phyloP scores from a whole-genome alignment of 2,329 filamentous ascomycete species.

The Pleurostoma richardsiae region DNA sequence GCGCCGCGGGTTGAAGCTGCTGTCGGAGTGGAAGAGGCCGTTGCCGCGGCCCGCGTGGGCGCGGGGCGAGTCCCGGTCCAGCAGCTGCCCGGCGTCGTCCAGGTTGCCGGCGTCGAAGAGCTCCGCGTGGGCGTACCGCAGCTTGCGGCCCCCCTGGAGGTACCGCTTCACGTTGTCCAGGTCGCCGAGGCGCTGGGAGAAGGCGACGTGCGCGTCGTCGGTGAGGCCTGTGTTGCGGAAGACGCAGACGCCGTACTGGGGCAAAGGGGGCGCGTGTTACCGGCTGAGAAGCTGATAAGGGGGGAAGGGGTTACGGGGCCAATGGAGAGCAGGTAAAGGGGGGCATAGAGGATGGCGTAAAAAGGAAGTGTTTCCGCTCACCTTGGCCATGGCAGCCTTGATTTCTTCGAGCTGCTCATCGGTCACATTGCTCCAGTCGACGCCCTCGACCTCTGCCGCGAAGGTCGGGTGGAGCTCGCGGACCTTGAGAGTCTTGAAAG shows the following conservation, averaged over 20 bases:
- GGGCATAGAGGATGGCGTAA: no score
- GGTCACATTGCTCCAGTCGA: conserved; percentile 22
- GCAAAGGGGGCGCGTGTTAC: no score
- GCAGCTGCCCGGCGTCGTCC: conserved; percentile 36
- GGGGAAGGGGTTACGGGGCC: no score
- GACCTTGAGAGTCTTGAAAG: conserved; percentile 14
- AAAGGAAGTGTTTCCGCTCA: conserved; percentile 3
- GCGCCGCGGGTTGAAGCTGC: conserved; percentile 48
- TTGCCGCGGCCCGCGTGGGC: conserved; percentile 39
- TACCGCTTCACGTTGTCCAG: conserved; percentile 50
- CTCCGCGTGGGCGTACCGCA: conserved; percentile 41
- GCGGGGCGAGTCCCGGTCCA: conserved; percentile 32
- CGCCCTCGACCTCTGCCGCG: conserved; percentile 22
- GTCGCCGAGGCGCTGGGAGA: conserved; percentile 45
- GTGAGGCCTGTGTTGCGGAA: conserved; percentile 44
- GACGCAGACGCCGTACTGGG: conserved; percentile 35
- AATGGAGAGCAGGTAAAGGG: no score
- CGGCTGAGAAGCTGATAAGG: no score
- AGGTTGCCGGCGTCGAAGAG: conserved; percentile 56
- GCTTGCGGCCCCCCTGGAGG: conserved; percentile 35
- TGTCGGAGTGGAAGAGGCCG: conserved; percentile 48
- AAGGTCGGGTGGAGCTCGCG: conserved; percentile 17
- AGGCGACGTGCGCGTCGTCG: conserved; percentile 44
- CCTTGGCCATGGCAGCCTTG: conserved; percentile 24
- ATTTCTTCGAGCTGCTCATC: conserved; percentile 25